Evolutionary conservation across 768 basidiomycete genomes (phyloP).

Genomic region (Mycena amicta): DNA sequence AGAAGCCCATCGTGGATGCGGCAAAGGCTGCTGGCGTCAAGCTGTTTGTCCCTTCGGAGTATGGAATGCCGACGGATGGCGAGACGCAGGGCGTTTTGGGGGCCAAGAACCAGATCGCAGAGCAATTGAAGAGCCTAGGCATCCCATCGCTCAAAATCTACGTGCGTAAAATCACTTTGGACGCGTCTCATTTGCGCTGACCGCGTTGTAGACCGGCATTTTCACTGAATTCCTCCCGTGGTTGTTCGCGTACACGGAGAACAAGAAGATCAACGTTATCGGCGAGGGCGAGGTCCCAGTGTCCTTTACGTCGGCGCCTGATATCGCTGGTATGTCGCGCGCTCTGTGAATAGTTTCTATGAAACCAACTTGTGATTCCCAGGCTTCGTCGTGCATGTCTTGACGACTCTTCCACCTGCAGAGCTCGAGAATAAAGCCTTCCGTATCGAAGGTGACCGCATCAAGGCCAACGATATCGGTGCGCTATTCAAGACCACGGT

Average conservation of each 20-base stretch:
- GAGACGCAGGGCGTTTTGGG: slow-evolving; percentile 28
- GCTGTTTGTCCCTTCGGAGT: slow-evolving; percentile 43
- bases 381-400: slow-evolving; percentile 40
- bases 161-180: slow-evolving; percentile 23
- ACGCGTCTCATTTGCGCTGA: neutral
- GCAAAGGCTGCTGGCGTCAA: slow-evolving; percentile 39
- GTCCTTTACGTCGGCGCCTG: slow-evolving; percentile 33
- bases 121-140: slow-evolving; percentile 31
- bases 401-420: slow-evolving; percentile 32
- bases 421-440: slow-evolving; percentile 33
- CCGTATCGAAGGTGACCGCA: slow-evolving; percentile 40
- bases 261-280: slow-evolving; percentile 32
- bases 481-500: slow-evolving; percentile 23
- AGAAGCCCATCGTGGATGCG: slow-evolving; percentile 34
- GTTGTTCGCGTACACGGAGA: slow-evolving; percentile 28
- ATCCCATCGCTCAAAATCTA: slow-evolving; percentile 34
- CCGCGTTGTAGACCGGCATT: slow-evolving; percentile 30
- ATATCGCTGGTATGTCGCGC: slow-evolving; percentile 36
- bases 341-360: slow-evolving; percentile 33
- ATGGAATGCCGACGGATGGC: slow-evolving; percentile 37
- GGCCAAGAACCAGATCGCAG: slow-evolving; percentile 35
- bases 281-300: slow-evolving; percentile 32
- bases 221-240: slow-evolving; percentile 34
- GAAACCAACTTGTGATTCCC: neutral
- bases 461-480: slow-evolving; percentile 27